Evolutionary conservation across 306 rosid genomes (phyloP), one percentile per base, ranked within the genome.

Genomic region (Boehmeria nivea): DNA sequence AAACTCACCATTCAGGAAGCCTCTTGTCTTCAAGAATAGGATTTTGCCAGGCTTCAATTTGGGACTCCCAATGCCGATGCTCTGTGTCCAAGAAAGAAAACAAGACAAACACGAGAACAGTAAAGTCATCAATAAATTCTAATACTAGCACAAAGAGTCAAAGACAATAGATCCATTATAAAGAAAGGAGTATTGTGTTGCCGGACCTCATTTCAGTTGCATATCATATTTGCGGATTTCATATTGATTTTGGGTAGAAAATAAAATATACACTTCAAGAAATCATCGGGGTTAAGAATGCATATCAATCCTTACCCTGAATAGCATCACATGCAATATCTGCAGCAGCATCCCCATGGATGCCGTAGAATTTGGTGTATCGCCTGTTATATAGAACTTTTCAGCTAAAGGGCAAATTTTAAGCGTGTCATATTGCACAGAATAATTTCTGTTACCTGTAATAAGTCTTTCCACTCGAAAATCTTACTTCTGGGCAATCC

Each of bases 1-100:
- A 73, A 57, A 70, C 83, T 67, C 80, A 87, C 98, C 98, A 90
- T 74, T 90, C 90, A 54, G 98, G 98, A 80, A 84, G 51, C 50
- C 91, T 82, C 78, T 90, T 72, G 80, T 90, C 98, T 59, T 90
- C 87, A 49, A 90, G 83, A 72, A 90, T 58, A 22, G 98, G 91
- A 66, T 80, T 82, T 87, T 90, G 98, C 98, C 95, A 90, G 51
- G 83, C 88, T 65, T 84, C 95, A 31, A 90, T 82, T 75, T 90
- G 82, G 37, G 85, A 67, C 77, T 90, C 98, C 98, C 98, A 90
- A 34, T 70, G 74, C 36, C 51, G 52, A 72, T 90, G 86, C 61
- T 64, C 98, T 90, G 63, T 54, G 18, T 56, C 57, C 27, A 58
- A 74, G 20, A 39, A 40, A 28, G 46, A 42, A 27, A 46, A 6